Evolutionary conservation across 208 protist genomes (phyloP), one percentile per base, ranked within the genome.

Genomic region (Leishmania gerbilli): DNA sequence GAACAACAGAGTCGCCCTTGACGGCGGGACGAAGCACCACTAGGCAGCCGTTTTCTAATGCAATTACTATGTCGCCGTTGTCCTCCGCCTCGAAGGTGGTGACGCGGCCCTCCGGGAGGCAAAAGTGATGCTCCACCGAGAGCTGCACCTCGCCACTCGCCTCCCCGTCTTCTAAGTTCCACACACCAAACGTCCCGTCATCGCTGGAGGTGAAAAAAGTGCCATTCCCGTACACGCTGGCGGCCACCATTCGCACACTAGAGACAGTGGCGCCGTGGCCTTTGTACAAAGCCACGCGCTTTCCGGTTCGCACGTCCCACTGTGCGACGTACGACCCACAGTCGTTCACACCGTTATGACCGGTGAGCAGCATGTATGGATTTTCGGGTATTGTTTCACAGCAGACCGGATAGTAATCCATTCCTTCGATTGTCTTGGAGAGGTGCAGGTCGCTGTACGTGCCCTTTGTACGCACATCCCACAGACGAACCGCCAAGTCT

Each of bases 341-440:
- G 11, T 87, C 87, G 82, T 94, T 94, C n/a, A 93, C 88, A 37
- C 93, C 91, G 74, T 88, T 92, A 84, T 96, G 91, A 17, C 92
- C 92, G 0, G 92, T 96, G 40, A 95, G 79, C n/a, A 95, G 68
- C 27, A 74, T 69, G 67, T 88, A 74, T 11, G 85, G 74, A n/a
- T 79, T 71, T 11, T 71, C 84, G 8, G 79, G 77, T 27, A 86
- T 17, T 15, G 86, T 86, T 62, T 91, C 90, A 45, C 87, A 90
- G 76, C 91, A 92, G 31, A 89, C 76, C 13, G 91, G 87, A 82
- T 89, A 91, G 85, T 95, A 94, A 74, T 94, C 90, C 77, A 94
- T 87, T 34, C 84, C 84, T 64, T 84, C 87, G 15, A 95, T 84
- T 6, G 87, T 91, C 74, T 84, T 84, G 58, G 80, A 76, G 31